Conservation (phyloP, 805 yeast genomes). For the Citeromyces nyonsensis region DNA sequence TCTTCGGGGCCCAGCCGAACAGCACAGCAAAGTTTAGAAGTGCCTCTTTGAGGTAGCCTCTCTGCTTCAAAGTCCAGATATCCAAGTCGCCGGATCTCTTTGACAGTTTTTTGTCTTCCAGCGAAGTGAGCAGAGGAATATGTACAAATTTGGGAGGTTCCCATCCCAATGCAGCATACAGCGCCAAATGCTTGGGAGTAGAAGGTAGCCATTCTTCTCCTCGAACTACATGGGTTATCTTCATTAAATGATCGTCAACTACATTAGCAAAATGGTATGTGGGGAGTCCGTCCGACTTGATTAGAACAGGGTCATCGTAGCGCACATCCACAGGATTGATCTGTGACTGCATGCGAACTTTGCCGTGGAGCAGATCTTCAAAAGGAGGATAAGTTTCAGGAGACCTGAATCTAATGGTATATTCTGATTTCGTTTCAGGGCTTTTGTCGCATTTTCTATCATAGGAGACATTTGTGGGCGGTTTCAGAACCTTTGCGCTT, state of each 20-base stretch:
- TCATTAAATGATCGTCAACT: conserved; percentile 87
- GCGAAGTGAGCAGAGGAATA: conserved; percentile 72
- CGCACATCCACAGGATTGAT: conserved; percentile 53
- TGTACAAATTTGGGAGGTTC: conserved; percentile 69
- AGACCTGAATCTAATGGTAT: conserved; percentile 60
- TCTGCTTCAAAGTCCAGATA: conserved; percentile 35
- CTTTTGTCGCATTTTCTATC: conserved; percentile 59
- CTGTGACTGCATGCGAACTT: conserved; percentile 65
- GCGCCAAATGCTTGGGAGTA: conserved; percentile 84
- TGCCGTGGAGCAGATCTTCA: conserved; percentile 67
- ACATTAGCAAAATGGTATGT: conserved; percentile 96
- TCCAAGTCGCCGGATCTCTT: conserved; percentile 79
- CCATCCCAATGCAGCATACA: conserved; percentile 84
- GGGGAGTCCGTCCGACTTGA: conserved; percentile 91
- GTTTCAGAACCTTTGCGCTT: conserved; percentile 58
- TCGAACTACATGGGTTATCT: conserved; percentile 83
- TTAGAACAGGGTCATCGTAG: conserved; percentile 76
- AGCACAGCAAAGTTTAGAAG: conserved; percentile 74
- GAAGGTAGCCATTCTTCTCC: conserved; percentile 98
- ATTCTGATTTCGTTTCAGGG: conserved; percentile 7
- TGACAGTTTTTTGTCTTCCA: conserved; percentile 62
- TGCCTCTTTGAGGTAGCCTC: conserved; percentile 77
- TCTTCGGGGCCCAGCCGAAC: conserved; percentile 89
- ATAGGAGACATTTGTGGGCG: conserved; percentile 86
- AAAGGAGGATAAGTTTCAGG: conserved; percentile 60